These are phyloP conservation scores for Cicer pinnatifidum DNA, from an alignment of 306 rosid species.

Conservation along the genomic window DNA sequence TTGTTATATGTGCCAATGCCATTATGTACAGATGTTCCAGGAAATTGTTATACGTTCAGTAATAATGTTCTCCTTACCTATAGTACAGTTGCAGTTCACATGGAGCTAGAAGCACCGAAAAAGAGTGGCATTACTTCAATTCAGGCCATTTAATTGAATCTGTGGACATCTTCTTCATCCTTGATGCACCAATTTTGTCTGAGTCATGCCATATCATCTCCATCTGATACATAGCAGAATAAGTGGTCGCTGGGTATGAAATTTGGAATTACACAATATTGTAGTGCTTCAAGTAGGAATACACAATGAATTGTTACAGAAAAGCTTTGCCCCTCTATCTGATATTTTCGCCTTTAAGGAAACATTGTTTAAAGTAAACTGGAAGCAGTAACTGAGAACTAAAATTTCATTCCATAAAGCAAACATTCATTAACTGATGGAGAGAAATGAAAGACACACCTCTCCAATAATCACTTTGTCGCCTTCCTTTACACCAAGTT, in stretches of 20 bases:
- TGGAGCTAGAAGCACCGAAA: slow-evolving; percentile 38
- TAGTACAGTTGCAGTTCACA: slow-evolving; percentile 17
- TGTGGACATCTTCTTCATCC: slow-evolving; percentile 59
- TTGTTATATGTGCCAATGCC: slow-evolving; percentile 16
- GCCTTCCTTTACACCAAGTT: slow-evolving; percentile 85
- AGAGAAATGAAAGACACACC: slow-evolving; percentile 54
- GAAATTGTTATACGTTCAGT: slow-evolving; percentile 12
- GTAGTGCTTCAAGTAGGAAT: slow-evolving; percentile 35
- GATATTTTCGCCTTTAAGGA: slow-evolving; percentile 26
- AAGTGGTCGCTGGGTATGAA: slow-evolving; percentile 36
- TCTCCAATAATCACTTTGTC: slow-evolving; percentile 81
- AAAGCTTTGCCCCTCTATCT: neutral
- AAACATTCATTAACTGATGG: slow-evolving; percentile 25
- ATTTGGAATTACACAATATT: slow-evolving; percentile 29
- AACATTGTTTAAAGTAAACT: slow-evolving; percentile 8
- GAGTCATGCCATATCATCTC: slow-evolving; percentile 89
- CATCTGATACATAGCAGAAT: slow-evolving; percentile 62
- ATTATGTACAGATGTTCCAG: slow-evolving; percentile 13
- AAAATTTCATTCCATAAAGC: slow-evolving; percentile 34
- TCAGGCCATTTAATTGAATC: slow-evolving; percentile 78
- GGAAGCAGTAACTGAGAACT: slow-evolving; percentile 13
- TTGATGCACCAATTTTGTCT: slow-evolving; percentile 57
- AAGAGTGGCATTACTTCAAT: slow-evolving; percentile 60
- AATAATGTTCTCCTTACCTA: slow-evolving; percentile 45
- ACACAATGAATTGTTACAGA: neutral